These are phyloP conservation scores for Scheffersomyces quercinus DNA, from an alignment of 1,139 yeast species.

Conservation along the genomic window DNA sequence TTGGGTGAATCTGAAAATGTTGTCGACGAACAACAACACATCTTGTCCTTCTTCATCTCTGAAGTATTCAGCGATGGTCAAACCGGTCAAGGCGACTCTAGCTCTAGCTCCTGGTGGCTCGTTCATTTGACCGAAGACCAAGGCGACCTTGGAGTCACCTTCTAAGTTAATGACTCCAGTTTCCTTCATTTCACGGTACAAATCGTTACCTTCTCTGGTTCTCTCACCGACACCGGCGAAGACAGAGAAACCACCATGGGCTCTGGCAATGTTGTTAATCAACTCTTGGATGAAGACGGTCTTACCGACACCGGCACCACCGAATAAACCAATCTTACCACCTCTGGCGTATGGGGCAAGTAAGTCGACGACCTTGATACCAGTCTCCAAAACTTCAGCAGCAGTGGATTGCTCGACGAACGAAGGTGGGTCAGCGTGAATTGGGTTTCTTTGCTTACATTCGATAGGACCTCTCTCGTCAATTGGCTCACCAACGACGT, in stretches of 20 bases:
- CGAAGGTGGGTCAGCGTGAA: constrained; percentile 96
- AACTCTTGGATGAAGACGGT: constrained; percentile 99
- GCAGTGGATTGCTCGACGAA: constrained; percentile 96
- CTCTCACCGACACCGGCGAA: constrained; percentile 99
- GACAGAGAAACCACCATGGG: constrained; percentile 99
- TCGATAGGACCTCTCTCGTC: constrained; percentile 99
- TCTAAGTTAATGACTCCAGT: constrained; percentile 99
- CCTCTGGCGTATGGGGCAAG: constrained; percentile 99
- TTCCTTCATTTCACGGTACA: constrained; percentile 99
- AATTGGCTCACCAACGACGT: constrained; percentile 99
- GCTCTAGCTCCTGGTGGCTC: constrained; percentile 99
- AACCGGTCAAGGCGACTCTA: constrained; percentile 99
- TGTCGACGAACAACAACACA: constrained; percentile 98
- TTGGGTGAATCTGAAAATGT: constrained; percentile 99
- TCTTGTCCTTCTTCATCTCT: constrained; percentile 99
- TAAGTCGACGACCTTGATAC: constrained; percentile 99
- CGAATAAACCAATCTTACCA: constrained; percentile 99
- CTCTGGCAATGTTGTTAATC: constrained; percentile 99
- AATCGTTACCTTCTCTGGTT: constrained; percentile 99
- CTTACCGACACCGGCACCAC: constrained; percentile 99
- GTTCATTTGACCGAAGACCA: constrained; percentile 99
- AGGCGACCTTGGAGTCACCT: constrained; percentile 99
- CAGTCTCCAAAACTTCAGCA: constrained; percentile 98
- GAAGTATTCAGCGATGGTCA: constrained; percentile 99
- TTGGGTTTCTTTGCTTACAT: constrained; percentile 90